Evolutionary conservation across 208 protist genomes (phyloP).

Genomic region (Endotrypanum monterogeii): DNA sequence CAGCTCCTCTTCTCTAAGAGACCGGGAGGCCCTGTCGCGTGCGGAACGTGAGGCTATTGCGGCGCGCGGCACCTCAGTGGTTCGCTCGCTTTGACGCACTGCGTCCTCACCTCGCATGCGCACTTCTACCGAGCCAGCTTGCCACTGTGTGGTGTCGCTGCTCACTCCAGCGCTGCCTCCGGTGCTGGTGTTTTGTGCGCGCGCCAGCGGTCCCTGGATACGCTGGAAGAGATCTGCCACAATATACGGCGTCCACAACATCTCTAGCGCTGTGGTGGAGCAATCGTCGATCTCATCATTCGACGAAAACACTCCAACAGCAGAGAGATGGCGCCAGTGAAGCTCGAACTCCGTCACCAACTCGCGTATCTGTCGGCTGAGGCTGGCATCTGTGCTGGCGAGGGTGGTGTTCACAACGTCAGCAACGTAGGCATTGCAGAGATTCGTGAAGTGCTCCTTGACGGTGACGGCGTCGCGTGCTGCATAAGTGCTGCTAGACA

Average conservation of each 20-base stretch:
- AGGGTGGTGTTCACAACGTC: conserved; percentile 39
- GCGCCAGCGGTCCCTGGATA: conserved; percentile 42
- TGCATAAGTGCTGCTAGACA: conserved; percentile 5
- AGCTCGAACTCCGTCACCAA: conserved; percentile 66
- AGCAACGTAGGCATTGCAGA: conserved; percentile 50
- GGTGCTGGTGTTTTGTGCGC: background rate
- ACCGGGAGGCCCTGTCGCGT: background rate
- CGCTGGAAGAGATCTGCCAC: conserved; percentile 86
- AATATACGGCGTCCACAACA: conserved; percentile 85
- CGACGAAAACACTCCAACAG: conserved; percentile 67
- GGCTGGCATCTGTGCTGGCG: conserved; percentile 32
- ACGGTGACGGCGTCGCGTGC: conserved; percentile 45
- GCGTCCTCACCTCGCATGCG: conserved; percentile 24
- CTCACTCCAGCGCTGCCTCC: background rate
- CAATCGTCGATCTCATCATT: conserved; percentile 88
- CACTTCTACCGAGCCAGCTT: conserved; percentile 5
- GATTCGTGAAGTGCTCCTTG: conserved; percentile 58
- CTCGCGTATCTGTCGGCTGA: conserved; percentile 30
- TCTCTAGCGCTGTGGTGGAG: conserved; percentile 78
- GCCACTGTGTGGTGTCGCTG: background rate
- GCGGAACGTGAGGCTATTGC: background rate
- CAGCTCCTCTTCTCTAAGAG: conserved; percentile 27
- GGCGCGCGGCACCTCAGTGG: background rate
- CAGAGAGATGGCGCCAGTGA: conserved; percentile 62
- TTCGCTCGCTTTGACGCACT: conserved; percentile 9